phyloP scores from a whole-genome alignment of 1,284 basidiomycete genomes.

The Blastosporella zonata region DNA sequence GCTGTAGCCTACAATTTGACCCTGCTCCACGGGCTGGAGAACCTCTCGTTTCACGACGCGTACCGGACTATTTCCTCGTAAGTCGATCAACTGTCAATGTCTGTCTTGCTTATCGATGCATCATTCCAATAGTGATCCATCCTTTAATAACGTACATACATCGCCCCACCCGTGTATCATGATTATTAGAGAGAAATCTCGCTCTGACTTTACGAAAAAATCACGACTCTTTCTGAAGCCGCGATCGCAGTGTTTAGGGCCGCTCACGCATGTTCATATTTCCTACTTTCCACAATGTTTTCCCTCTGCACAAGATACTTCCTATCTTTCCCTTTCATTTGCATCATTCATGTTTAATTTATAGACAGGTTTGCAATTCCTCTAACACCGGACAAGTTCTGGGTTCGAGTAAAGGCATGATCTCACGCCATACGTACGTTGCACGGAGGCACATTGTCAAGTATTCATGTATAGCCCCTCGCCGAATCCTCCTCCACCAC shows the following conservation, averaged over 20 bases:
- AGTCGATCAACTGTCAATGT: slow-evolving; percentile 23
- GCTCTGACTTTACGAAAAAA: slow-evolving; percentile 12
- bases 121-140: slow-evolving; percentile 20
- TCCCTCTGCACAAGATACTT: slow-evolving; percentile 5
- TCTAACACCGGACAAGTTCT: neutral
- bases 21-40: slow-evolving; percentile 98
- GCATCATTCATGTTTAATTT: slow-evolving; percentile 8
- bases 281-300: neutral
- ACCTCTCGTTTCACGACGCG: slow-evolving; percentile 95
- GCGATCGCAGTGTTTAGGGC: neutral
- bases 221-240: slow-evolving; percentile 10
- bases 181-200: slow-evolving; percentile 23
- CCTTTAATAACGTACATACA: slow-evolving; percentile 26
- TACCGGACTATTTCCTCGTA: slow-evolving; percentile 96
- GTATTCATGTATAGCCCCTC: slow-evolving; percentile 11
- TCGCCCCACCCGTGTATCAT: slow-evolving; percentile 22
- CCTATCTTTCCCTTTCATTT: slow-evolving; percentile 6
- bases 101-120: neutral
- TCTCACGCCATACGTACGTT: too few species aligned
- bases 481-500: slow-evolving; percentile 15
- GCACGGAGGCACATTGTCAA: too few species aligned
- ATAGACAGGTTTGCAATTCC: slow-evolving; percentile 6
- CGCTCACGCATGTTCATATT: slow-evolving; percentile 4
- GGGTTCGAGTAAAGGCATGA: too few species aligned
- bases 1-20: slow-evolving; percentile 93